Evolutionary conservation across 2,329 filamentous ascomycete genomes (phyloP), one percentile per base, ranked within the genome.

Genomic region (Aspergillus melleus): DNA sequence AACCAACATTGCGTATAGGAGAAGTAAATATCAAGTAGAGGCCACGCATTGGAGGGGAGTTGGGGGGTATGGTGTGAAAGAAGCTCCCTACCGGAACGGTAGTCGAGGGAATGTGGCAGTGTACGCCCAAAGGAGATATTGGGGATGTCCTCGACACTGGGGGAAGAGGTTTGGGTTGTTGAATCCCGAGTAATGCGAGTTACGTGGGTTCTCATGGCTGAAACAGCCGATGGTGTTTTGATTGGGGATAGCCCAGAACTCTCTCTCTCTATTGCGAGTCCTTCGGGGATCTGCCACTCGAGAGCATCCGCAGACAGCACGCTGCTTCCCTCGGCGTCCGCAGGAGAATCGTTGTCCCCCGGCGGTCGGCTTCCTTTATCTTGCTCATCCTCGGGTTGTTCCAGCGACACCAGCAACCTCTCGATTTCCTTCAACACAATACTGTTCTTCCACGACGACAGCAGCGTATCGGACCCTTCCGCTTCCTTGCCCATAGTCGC

Each of bases 1-100:
- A 93, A 81, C 90, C 90, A 93, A 55, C 84, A 86, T 70, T 92
- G 88, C 0, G 88, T 90, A 66, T 90, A 91, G 1, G 88, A 85
- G 61, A 91, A 90, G 70, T 91, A 92, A 4, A 89, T 81, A 64
- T 92, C 88, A 44, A 92, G 76, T 4, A 92, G 80, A 2, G 82
- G 79, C 72, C 73, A 74, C 26, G 71, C 69, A 55, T 76, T 75
- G 16, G 68, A 78, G 81, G 87, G 69, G 82, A 84, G 67, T 85
- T 82, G 16, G 73, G 68, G 16, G 82, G 86, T 42, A 16, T 49
- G 26, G 54, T 53, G 61, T 36, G 44, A 29, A 12, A 6, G 42
- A 29, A 42, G n/a, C 19, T 42, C 10, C 8, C 47, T 12, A 4
- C 29, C 52, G 32, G 44, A n/a, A 50, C 29, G 2, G 19, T 44